Base-by-base conservation (phyloP, 1,284 basidiomycete genomes). In the Athelia psychrophila region DNA sequence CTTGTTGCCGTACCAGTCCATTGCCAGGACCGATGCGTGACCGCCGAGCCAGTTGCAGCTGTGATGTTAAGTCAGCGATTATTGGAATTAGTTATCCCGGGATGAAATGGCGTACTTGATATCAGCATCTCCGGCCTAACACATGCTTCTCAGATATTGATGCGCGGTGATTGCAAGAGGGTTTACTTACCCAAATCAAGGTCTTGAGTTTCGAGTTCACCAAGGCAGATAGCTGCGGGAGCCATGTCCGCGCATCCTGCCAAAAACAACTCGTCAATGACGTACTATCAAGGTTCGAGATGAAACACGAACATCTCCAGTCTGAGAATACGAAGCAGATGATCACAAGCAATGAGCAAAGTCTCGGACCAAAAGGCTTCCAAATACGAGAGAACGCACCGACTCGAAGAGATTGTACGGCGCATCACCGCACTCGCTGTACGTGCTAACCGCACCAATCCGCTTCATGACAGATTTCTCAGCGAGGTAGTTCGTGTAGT, bases 21-120 rank as follows among this genome's bases (percentile, higher is more conserved):
- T 84, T 1, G 80, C 77, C 1, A 80, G 72, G 1, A 78, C 76
- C 0, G 75, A 73, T 0, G 74, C 76, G 51, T 83, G 76, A 0
- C 73, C 78, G 18, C 84, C 82, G 4, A 84, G 64, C 83, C 83
- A 85, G 60, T 86, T 84, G 56, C 82, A 85, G 54, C 83, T 84
- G 27, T 5, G 18, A 40, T 42, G 8, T 35, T 18, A 47, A 25
- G 20, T 18, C 8, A 45, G 27, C 10, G 47, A 16, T 20, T 13
- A 54, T 19, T 15, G 44, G 44, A 44, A 10, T n/a, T 52, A n/a
- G 18, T 6, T 54, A 25, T 52, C 20, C 12, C 22, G 22, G 25
- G 46, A 47, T 42, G 18, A 3, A 19, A 6, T 44, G n/a, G 61
- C 70, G 47, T 51, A 84, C 83, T 76, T 81, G 60, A 85, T 83